A percentile compares a stretch with the other conserved stretches of the same genome.
phyloP scores from a whole-genome alignment of 768 basidiomycete genomes.

The Chalciporus piperatus region DNA sequence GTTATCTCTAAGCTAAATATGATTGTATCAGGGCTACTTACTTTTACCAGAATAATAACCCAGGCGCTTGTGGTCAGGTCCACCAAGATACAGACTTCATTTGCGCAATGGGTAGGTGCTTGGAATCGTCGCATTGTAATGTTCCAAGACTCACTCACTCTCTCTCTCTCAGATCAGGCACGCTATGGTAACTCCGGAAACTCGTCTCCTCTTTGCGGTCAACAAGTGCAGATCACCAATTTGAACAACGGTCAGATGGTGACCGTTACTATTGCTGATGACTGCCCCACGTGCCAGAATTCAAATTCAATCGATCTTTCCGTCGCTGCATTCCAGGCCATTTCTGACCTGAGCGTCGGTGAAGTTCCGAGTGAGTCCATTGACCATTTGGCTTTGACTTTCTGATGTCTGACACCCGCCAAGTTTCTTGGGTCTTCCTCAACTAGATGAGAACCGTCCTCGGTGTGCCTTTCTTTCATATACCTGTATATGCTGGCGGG shows the following conservation, averaged over 20 bases:
- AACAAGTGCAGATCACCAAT: slow-evolving; percentile 62
- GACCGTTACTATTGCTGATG: slow-evolving; percentile 68
- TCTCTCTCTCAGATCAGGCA: slow-evolving; percentile 39
- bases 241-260: slow-evolving; percentile 48
- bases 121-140: neutral
- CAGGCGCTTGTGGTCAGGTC: slow-evolving; percentile 76
- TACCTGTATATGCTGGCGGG: slow-evolving; percentile 12
- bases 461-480: slow-evolving; percentile 11
- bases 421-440: slow-evolving; percentile 32
- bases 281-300: slow-evolving; percentile 75
- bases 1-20: neutral
- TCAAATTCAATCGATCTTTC: slow-evolving; percentile 73
- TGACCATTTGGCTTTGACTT: too few species aligned
- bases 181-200: slow-evolving; percentile 49
- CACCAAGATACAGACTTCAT: slow-evolving; percentile 57
- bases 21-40: slow-evolving; percentile 49
- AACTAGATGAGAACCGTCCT: neutral
- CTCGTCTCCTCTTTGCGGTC: slow-evolving; percentile 62
- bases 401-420: neutral
- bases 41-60: slow-evolving; percentile 66
- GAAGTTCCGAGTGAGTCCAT: slow-evolving; percentile 51
- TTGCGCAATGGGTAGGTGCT: slow-evolving; percentile 58
- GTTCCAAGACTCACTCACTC: slow-evolving; percentile 1
- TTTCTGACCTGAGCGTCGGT: slow-evolving; percentile 53
- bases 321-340: slow-evolving; percentile 57